A percentile compares a stretch with the other conserved stretches of the same genome.
Conservation (phyloP, 306 rosid species). For the Gastrolobium bilobum region DNA sequence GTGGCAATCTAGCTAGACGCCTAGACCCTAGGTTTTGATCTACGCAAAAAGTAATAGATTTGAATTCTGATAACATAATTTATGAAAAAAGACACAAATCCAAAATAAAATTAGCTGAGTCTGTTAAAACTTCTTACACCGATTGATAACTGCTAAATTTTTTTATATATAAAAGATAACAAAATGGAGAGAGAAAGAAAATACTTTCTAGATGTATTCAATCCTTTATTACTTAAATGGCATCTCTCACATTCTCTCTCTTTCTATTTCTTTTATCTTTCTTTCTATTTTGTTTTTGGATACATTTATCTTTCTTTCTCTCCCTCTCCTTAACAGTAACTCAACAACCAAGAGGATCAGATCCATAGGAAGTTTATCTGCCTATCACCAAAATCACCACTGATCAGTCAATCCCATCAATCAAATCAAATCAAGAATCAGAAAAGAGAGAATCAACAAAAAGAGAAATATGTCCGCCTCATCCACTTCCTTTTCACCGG, state of each 20-base stretch:
- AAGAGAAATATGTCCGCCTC: slow-evolving; percentile 73
- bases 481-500: slow-evolving; percentile 76
- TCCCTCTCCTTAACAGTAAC: slow-evolving; percentile 40
- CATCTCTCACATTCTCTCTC: not conserved
- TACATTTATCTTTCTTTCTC: not conserved
- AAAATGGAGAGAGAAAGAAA: slow-evolving; percentile 11
- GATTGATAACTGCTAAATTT: too few species aligned
- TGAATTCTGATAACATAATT: too few species aligned
- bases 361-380: slow-evolving; percentile 60
- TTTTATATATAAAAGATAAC: not conserved
- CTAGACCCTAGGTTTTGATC: too few species aligned
- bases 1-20: too few species aligned
- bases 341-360: slow-evolving; percentile 61
- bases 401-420: slow-evolving; percentile 92
- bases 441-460: slow-evolving; percentile 47
- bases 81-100: too few species aligned
- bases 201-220: slow-evolving; percentile 32
- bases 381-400: slow-evolving; percentile 57
- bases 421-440: slow-evolving; percentile 63
- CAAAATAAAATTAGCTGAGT: too few species aligned
- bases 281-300: too few species aligned
- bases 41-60: too few species aligned
- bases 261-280: not conserved
- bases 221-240: slow-evolving; percentile 42
- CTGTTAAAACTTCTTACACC: too few species aligned